phyloP scores from a whole-genome alignment of 1,284 basidiomycete species.

The Ganoderma lingzhi region DNA sequence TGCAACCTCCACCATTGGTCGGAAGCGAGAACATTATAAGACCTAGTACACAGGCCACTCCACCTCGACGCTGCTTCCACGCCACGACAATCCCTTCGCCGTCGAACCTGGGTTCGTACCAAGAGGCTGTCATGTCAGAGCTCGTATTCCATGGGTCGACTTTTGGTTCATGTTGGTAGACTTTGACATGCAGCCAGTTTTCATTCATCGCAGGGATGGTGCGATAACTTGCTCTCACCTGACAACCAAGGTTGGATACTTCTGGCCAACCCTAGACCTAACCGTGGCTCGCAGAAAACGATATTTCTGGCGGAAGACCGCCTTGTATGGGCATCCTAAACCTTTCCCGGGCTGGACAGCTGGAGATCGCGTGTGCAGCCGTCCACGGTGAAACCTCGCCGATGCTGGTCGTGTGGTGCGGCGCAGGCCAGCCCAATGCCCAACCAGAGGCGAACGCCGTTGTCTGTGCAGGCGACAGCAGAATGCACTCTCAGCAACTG shows the following conservation, averaged over 20 bases:
- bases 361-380: background rate
- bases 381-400: conserved; percentile 12
- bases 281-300: background rate
- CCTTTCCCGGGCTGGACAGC: background rate
- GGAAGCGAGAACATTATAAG: background rate
- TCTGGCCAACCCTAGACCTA: background rate
- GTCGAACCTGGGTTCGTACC: background rate
- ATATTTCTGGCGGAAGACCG: background rate
- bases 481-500: conserved; percentile 3
- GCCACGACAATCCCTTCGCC: background rate
- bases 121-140: background rate
- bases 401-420: conserved; percentile 11
- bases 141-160: too few relatives aligned
- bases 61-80: background rate
- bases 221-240: background rate
- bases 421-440: conserved; percentile 13
- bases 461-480: background rate
- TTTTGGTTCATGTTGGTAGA: background rate
- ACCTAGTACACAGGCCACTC: background rate
- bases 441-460: background rate
- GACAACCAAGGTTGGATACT: background rate
- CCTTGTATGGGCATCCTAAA: background rate
- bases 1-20: background rate
- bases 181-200: background rate
- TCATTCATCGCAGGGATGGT: background rate